A percentile compares a stretch with the other conserved stretches of the same genome.
Evolutionary conservation across 805 yeast genomes (phyloP).

Genomic region (Saccharomyces eubayanus): DNA sequence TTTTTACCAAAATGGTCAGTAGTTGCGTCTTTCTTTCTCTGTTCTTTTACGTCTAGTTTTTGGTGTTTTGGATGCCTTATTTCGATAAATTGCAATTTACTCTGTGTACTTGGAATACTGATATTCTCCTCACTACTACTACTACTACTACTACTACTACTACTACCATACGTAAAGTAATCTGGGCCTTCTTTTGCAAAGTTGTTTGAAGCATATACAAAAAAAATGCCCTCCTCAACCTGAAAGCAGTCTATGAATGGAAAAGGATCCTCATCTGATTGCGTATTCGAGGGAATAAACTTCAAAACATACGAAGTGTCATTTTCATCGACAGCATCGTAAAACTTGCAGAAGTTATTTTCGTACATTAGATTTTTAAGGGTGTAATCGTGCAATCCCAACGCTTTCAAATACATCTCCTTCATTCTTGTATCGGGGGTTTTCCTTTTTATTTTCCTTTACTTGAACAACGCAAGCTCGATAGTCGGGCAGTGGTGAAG

Average conservation of each 20-base stretch:
- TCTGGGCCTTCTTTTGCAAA: slow-evolving; percentile 14
- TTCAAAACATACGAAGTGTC: slow-evolving; percentile 9
- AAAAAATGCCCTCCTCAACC: neutral
- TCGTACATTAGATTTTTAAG: slow-evolving; percentile 8
- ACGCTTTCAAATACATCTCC: neutral
- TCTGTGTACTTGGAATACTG: neutral
- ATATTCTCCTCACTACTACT: neutral
- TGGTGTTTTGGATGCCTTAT: neutral
- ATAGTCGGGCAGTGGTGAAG: neutral
- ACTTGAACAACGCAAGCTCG: neutral
- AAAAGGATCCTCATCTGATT: neutral
- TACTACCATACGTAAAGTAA: slow-evolving; percentile 12
- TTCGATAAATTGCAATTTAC: neutral
- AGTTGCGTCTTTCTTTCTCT: neutral
- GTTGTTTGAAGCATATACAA: slow-evolving; percentile 8
- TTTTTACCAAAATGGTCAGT: neutral
- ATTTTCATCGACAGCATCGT: slow-evolving; percentile 5
- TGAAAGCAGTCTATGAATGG: slow-evolving; percentile 4
- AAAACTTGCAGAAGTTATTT: slow-evolving; percentile 6
- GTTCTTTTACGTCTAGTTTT: neutral
- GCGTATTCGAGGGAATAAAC: neutral
- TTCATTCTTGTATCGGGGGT: too few relatives aligned
- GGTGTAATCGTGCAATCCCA: slow-evolving; percentile 6
- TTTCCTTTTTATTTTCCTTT: neutral
- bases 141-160: slow-evolving; percentile 1